A percentile compares a stretch with the other conserved stretches of the same genome.
These are phyloP conservation scores for Croton setiger DNA, from an alignment of 441 rosid species.

Conservation along the genomic window DNA sequence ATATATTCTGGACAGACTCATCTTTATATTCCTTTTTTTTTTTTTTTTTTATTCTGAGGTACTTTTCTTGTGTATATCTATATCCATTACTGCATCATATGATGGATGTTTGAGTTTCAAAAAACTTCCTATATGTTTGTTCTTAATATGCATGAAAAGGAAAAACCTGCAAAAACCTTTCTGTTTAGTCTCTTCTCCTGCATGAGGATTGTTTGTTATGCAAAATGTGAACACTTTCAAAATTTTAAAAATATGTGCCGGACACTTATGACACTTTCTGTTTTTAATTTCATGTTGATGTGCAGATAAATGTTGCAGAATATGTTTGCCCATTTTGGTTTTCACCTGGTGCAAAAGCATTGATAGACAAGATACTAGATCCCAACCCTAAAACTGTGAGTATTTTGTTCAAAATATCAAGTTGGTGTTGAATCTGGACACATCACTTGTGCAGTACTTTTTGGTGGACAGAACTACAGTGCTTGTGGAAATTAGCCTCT, in stretches of 20 bases:
- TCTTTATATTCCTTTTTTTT: not conserved
- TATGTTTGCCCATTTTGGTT: slow-evolving; percentile 83
- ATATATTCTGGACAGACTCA: not conserved
- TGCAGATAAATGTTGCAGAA: slow-evolving; percentile 76
- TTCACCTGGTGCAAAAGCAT: slow-evolving; percentile 59
- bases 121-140: not conserved
- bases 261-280: not conserved
- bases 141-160: slow-evolving; percentile 1
- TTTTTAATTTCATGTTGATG: slow-evolving; percentile 21
- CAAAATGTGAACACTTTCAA: slow-evolving; percentile 10
- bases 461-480: not conserved
- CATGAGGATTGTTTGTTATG: slow-evolving; percentile 1
- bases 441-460: not conserved
- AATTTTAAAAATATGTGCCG: slow-evolving; percentile 11
- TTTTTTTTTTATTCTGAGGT: slow-evolving; percentile 4
- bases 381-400: slow-evolving; percentile 86
- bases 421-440: slow-evolving; percentile 13
- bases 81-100: not conserved
- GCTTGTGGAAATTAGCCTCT: not conserved
- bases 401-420: slow-evolving; percentile 16
- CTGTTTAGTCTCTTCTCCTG: slow-evolving; percentile 4
- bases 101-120: slow-evolving; percentile 7
- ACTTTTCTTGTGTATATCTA: not conserved
- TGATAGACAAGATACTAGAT: slow-evolving; percentile 71
- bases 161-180: not conserved